Base-by-base conservation (phyloP, 768 basidiomycete genomes). In the Serendipita indica region DNA sequence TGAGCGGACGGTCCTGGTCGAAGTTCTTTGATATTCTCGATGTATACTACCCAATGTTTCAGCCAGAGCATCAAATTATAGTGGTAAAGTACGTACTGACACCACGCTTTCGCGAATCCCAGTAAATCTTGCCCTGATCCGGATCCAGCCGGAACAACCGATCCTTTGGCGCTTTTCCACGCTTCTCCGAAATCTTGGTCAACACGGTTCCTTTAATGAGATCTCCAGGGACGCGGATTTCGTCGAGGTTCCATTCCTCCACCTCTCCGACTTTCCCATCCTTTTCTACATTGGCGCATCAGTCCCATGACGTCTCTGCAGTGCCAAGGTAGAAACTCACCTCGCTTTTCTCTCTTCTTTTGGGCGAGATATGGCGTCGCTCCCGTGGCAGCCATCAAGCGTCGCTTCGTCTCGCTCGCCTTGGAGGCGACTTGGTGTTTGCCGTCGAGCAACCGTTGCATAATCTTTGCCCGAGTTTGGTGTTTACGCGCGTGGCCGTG, bases 11-110 rank as follows among this genome's bases (percentile, higher is more conserved):
- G 65, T 12, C 84, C 86, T 0, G 82, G 76, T 14, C 92, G 83
- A 30, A 96, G 77, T 67, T 94, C 92, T 58, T 88, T 86, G 69
- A 96, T 87, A 63, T 79, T 77, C 67, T 89, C 89, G 65, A 96
- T 83, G 1, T 84, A 79, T 45, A 94, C 92, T 93, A 61, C 1
- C 56, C 58, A 43, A 59, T 59, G 58, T 39, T 35, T 56, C 27
- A 25, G 30, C 13, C 56, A 59, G 20, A 7, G 57, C 18, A 28
- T 39, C 39, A 49, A 41, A 22, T 1, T 33, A 20, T 35, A 39
- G 3, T 20, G 18, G 35, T 32, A 25, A 58, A 16, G 37, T 20
- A 78, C 80, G 52, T 63, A 83, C 81, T 79, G 59, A 83, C 78
- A 27, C 82, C 77, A 41, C 77, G 71, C 65, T 79, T 80, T 68